Percentiles rank a stretch among this genome's conserved stretches.
These are phyloP conservation scores for Chrysanthemum lavandulifolium DNA, from an alignment of 129 eudicot genomes.

Conservation along the genomic window DNA sequence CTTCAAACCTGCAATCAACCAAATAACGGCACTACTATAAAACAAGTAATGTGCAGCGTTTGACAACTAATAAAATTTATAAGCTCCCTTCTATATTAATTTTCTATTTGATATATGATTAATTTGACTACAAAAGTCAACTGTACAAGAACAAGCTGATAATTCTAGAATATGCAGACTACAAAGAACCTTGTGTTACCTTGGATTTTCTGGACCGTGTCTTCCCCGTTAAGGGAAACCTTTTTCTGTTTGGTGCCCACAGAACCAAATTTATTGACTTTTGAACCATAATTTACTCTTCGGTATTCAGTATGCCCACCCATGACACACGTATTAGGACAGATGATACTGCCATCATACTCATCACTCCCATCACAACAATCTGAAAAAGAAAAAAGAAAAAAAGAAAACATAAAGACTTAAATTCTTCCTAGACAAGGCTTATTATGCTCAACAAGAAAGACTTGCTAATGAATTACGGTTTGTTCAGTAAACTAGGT, in stretches of 20 bases:
- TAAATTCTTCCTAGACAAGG: background rate
- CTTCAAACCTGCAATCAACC: conserved; percentile 69
- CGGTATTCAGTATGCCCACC: conserved; percentile 77
- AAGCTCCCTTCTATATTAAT: background rate
- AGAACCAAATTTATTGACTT: conserved; percentile 22
- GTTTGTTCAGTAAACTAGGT: background rate
- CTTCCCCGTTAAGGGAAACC: conserved; percentile 33
- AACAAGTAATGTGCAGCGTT: conserved; percentile 4
- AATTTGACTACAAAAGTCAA: background rate
- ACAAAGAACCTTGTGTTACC: conserved; percentile 38
- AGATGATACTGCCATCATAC: conserved; percentile 55
- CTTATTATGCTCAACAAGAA: background rate
- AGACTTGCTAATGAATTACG: background rate
- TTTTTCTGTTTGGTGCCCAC: conserved; percentile 33
- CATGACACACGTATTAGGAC: conserved; percentile 88
- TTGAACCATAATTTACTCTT: conserved; percentile 36
- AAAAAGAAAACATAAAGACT: no score
- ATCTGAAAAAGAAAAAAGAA: conserved; percentile 35
- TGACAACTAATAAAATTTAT: conserved; percentile 6
- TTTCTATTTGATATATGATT: background rate
- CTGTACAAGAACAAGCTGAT: conserved; percentile 4
- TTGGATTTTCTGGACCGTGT: conserved; percentile 46
- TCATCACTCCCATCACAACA: conserved; percentile 99
- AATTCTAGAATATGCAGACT: background rate
- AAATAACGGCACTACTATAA: background rate